These are phyloP conservation scores for Candolleomyces eurysporus DNA, from an alignment of 768 basidiomycete genomes.

Conservation along the genomic window DNA sequence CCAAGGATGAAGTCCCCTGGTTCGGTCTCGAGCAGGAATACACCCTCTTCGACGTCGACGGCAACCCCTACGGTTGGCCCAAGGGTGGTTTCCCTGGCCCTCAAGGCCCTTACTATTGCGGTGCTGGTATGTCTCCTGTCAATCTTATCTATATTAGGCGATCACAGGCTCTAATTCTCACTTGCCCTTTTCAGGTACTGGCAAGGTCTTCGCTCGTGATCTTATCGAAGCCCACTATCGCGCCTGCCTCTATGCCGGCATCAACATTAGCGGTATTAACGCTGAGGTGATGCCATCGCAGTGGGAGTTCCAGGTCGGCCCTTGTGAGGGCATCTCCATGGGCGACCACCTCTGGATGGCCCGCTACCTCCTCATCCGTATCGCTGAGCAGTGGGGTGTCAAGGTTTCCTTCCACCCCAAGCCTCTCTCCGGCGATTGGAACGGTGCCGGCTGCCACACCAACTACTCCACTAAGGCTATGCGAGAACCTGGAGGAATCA, in stretches of 20 bases:
- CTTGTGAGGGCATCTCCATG: slow-evolving; percentile 96
- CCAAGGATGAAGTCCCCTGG: slow-evolving; percentile 82
- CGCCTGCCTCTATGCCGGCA: slow-evolving; percentile 89
- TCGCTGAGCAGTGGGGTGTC: slow-evolving; percentile 96
- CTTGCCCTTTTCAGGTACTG: slow-evolving; percentile 60
- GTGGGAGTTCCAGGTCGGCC: slow-evolving; percentile 99
- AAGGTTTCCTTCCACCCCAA: slow-evolving; percentile 99
- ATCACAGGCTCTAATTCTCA: slow-evolving; percentile 14
- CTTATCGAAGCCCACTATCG: slow-evolving; percentile 99
- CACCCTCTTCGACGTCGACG: slow-evolving; percentile 94
- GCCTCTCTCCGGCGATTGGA: slow-evolving; percentile 96
- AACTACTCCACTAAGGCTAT: slow-evolving; percentile 95
- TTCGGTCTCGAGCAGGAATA: slow-evolving; percentile 99
- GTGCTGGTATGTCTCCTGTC: slow-evolving; percentile 68
- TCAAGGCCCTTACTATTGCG: slow-evolving; percentile 99
- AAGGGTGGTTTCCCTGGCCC: slow-evolving; percentile 99
- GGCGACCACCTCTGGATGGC: slow-evolving; percentile 99
- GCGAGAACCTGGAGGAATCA: slow-evolving; percentile 93
- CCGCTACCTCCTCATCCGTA: slow-evolving; percentile 91
- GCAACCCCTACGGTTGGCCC: slow-evolving; percentile 92
- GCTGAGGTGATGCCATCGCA: slow-evolving; percentile 99
- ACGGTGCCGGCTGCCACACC: slow-evolving; percentile 98
- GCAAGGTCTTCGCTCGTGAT: slow-evolving; percentile 98
- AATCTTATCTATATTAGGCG: background rate
- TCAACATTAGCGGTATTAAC: slow-evolving; percentile 99